Evolutionary conservation across 768 basidiomycete genomes (phyloP).

Genomic region (Rhizopogon sp.): DNA sequence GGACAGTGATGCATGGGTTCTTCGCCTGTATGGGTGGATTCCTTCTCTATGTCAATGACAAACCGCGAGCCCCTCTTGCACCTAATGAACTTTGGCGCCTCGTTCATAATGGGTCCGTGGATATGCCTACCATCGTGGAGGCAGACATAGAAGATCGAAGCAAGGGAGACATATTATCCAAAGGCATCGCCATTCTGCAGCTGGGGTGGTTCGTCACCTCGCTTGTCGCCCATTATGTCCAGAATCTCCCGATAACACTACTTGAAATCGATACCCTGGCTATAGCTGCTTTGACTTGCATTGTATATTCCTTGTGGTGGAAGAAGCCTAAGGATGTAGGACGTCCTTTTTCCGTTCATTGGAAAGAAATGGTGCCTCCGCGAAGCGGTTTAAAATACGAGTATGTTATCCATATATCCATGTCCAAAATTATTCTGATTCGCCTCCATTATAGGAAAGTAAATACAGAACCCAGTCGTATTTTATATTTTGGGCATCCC

Average conservation of each 20-base stretch:
- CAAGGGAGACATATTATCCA: slow-evolving; percentile 27
- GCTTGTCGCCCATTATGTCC: slow-evolving; percentile 15
- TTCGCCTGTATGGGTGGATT: slow-evolving; percentile 18
- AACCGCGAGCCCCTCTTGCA: neutral
- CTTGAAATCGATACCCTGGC: slow-evolving; percentile 30
- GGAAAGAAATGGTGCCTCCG: neutral
- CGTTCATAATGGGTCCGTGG: neutral
- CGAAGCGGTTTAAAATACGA: too few species aligned
- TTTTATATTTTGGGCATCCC: too few species aligned
- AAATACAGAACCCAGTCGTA: too few species aligned
- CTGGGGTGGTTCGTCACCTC: slow-evolving; percentile 29
- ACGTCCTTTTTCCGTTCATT: slow-evolving; percentile 4
- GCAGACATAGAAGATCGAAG: slow-evolving; percentile 26
- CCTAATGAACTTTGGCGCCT: neutral
- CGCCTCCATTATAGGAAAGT: too few species aligned
- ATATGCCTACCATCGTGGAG: neutral
- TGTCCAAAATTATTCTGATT: too few species aligned
- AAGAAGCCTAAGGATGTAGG: slow-evolving; percentile 26
- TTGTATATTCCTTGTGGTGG: slow-evolving; percentile 30
- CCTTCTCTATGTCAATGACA: slow-evolving; percentile 1
- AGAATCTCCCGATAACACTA: slow-evolving; percentile 22
- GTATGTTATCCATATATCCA: too few species aligned
- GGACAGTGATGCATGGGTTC: slow-evolving; percentile 9
- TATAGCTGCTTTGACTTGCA: slow-evolving; percentile 22
- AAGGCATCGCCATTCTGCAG: slow-evolving; percentile 26